Evolutionary conservation across 345 rosid species (phyloP).

Genomic region (Crucihimalaya himalaica): DNA sequence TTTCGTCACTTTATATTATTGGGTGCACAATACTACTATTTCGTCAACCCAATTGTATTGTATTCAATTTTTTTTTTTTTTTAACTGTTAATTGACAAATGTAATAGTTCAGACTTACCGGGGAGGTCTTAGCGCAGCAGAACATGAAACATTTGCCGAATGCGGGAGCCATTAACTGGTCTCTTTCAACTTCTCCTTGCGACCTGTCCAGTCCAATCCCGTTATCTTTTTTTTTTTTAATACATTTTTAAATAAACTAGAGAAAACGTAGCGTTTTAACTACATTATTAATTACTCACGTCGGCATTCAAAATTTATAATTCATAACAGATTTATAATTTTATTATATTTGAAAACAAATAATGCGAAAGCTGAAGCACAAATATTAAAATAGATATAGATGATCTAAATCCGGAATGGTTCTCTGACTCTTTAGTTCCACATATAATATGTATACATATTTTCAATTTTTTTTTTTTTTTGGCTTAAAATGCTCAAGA

Average conservation of each 20-base stretch:
- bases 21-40: not conserved
- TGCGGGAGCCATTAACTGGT: constrained; percentile 35
- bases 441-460: not conserved
- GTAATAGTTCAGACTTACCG: constrained; percentile 13
- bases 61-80: too few species aligned
- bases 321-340: constrained; percentile 1
- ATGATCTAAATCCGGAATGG: constrained; percentile 16
- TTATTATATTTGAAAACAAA: not conserved
- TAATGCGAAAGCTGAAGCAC: constrained; percentile 4
- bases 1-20: not conserved
- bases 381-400: constrained; percentile 16
- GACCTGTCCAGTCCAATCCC: constrained; percentile 14
- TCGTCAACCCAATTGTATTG: too few species aligned
- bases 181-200: constrained; percentile 4
- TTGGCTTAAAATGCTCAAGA: constrained; percentile 15
- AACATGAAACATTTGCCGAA: constrained; percentile 37
- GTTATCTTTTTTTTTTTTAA: not conserved
- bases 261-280: not conserved
- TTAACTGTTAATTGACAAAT: too few species aligned
- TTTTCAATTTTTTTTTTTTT: not conserved
- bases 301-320: not conserved
- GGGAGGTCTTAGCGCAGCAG: constrained; percentile 39
- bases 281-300: constrained; percentile 23
- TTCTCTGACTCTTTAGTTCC: constrained; percentile 21
- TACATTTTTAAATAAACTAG: not conserved